Evolutionary conservation across 495 filamentous ascomycete genomes (phyloP), one percentile per base, ranked within the genome.

Genomic region (Neurospora sublineolata): DNA sequence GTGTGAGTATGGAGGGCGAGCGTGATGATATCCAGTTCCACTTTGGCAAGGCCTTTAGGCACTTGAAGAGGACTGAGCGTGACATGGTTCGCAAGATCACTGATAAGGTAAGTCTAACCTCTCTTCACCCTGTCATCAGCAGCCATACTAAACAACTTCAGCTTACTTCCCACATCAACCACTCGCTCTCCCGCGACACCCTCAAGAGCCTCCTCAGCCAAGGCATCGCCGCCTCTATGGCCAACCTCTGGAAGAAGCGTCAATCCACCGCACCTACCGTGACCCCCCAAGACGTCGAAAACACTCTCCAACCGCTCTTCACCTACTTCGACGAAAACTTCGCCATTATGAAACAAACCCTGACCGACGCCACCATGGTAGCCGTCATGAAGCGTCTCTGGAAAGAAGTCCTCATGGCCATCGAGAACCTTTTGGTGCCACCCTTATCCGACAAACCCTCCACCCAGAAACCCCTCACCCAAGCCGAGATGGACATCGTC

Each of bases 301-400:
- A 89, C 73, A 93, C 93, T 4, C 82, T 99, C 11, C 90, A 90
- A 72, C 93, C 94, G 3, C 86, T 99, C n/a, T 96, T 97, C 75
- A 88, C 89, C 70, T 99, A 99, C 79, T 98, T 99, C 77, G 93
- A 98, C 78, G 96, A 97, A 79, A 99, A 99, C 77, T 99, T 99
- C 77, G 94, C 93, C 42, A 97, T 97, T 77, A 95, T 99, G 93
- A 97, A 97, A 81, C 89, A 93, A 79, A 97, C 94, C 1, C 85
- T 99, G 37, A 98, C 96, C 3, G 90, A 91, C 40, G 88, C 93
- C 69, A 94, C 96, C 64, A 97, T 99, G 95, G 87, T 92, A 71
- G 92, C 94, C 80, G 94, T 99, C 71, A 99, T 99, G 96, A 95
- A 93, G 33, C 89, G 96, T 44, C 81, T 99, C 16, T 99, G 96